These are phyloP conservation scores for Stephania japonica DNA, from an alignment of 164 flowering plant species.

Conservation along the genomic window DNA sequence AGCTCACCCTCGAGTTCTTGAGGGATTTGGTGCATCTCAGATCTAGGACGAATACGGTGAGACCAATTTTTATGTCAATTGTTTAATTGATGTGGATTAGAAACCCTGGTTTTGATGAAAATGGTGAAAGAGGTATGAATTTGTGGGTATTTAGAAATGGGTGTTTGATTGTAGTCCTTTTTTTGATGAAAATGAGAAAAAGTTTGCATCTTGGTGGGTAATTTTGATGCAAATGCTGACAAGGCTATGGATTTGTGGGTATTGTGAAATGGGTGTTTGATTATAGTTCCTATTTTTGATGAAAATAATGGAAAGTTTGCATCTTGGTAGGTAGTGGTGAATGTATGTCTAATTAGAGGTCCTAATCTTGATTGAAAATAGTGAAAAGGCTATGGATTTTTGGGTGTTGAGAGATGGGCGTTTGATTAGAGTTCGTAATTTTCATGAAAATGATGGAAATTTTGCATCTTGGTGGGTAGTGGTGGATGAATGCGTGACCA, in stretches of 20 bases:
- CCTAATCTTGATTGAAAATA: too few relatives aligned
- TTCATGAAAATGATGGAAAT: too few relatives aligned
- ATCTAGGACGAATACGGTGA: conserved; percentile 80
- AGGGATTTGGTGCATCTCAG: conserved; percentile 75
- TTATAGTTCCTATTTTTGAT: too few relatives aligned
- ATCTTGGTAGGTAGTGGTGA: neutral
- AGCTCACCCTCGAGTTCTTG: conserved; percentile 63
- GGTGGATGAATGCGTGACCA: too few relatives aligned
- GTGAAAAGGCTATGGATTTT: too few relatives aligned
- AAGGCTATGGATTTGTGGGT: neutral
- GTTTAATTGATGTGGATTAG: neutral
- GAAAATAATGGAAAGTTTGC: neutral
- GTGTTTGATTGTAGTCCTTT: too few relatives aligned
- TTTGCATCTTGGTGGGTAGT: too few relatives aligned
- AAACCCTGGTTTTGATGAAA: neutral
- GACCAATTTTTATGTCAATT: neutral
- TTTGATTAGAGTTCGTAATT: too few relatives aligned
- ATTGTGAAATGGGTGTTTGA: neutral
- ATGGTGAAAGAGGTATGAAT: neutral
- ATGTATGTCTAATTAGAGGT: too few relatives aligned
- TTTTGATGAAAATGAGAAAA: too few relatives aligned
- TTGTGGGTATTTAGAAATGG: neutral
- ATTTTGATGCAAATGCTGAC: neutral
- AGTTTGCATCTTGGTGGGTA: neutral
- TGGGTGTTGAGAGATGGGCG: too few relatives aligned